Percentiles rank a stretch among this genome's conserved stretches.
Conservation (phyloP, 768 basidiomycete species). For the Termitomyces sp. region DNA sequence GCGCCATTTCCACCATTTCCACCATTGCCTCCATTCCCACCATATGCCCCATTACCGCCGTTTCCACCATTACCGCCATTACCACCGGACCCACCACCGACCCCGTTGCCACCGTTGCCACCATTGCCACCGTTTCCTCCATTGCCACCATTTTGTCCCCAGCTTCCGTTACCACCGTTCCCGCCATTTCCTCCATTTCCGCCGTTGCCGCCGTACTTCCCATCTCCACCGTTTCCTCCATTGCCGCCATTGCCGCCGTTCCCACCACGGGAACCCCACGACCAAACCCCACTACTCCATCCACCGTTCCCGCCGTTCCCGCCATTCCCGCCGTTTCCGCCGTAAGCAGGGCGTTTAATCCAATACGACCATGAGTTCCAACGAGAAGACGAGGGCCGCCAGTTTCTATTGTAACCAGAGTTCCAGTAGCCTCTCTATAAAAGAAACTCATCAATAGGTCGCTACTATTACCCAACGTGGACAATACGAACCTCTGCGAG, state of each 20-base stretch:
- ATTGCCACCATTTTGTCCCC: background rate
- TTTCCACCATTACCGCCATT: background rate
- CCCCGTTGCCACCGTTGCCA: background rate
- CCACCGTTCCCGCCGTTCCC: background rate
- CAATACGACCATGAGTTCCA: constrained; percentile 6
- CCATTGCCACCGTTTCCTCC: background rate
- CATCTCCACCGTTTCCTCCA: background rate
- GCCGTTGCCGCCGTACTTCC: background rate
- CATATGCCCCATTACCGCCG: background rate
- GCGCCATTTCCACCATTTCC: background rate
- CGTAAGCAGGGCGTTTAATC: background rate
- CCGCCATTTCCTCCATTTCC: background rate
- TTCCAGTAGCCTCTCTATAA: background rate
- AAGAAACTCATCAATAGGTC: background rate
- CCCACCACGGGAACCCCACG: background rate
- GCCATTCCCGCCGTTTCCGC: background rate
- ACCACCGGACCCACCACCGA: background rate
- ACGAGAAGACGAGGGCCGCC: background rate
- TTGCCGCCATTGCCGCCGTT: background rate
- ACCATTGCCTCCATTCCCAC: background rate
- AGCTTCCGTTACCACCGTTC: background rate
- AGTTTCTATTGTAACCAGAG: background rate
- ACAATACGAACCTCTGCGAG: background rate
- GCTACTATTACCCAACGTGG: too few species aligned
- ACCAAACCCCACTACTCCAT: background rate